These are phyloP conservation scores for Friedmanniomyces endolithicus DNA, from an alignment of 495 filamentous ascomycete genomes.

Conservation along the genomic window DNA sequence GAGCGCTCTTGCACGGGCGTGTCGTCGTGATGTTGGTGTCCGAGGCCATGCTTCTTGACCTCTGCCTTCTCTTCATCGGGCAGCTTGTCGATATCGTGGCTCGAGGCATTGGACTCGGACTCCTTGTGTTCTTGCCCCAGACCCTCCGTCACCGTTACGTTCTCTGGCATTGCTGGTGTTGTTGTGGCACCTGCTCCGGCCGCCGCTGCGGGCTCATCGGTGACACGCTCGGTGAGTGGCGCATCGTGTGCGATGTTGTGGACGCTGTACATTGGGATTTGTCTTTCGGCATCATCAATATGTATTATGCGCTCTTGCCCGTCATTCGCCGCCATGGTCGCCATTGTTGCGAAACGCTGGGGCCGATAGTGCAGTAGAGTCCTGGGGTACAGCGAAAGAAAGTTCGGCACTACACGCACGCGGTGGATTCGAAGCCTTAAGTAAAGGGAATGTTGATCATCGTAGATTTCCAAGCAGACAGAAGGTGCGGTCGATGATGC, in stretches of 20 bases:
- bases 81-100: conserved; percentile 4
- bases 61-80: conserved; percentile 13
- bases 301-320: not conserved
- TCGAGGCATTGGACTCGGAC: conserved; percentile 5
- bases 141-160: conserved; percentile 9
- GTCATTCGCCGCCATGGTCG: not conserved
- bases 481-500: not conserved
- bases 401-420: not conserved
- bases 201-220: not conserved
- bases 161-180: conserved; percentile 8
- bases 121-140: conserved; percentile 1
- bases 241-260: not conserved
- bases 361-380: not conserved
- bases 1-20: conserved; percentile 15
- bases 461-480: not conserved
- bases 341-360: not conserved
- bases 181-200: conserved; percentile 4
- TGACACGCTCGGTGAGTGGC: not conserved
- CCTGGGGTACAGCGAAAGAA: not conserved
- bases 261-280: not conserved
- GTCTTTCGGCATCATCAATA: not conserved
- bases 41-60: not conserved
- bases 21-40: not conserved
- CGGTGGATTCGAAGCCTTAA: not conserved
- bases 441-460: not conserved